Percentiles rank a stretch among this genome's conserved stretches.
These are phyloP conservation scores for Barbarea vulgaris DNA, from an alignment of 345 rosid genomes.

Conservation along the genomic window DNA sequence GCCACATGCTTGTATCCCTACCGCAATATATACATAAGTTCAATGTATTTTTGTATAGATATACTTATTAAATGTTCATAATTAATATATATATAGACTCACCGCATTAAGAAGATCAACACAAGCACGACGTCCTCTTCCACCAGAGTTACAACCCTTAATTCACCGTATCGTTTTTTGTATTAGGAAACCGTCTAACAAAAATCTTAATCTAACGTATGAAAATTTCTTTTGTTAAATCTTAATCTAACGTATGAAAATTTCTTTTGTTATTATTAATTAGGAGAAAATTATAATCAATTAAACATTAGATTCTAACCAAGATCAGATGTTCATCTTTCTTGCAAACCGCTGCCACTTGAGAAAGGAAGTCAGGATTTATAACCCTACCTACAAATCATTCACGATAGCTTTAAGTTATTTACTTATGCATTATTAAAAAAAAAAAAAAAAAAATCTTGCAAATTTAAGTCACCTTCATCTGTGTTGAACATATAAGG, in stretches of 20 bases:
- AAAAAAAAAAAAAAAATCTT: not conserved
- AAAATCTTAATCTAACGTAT: not conserved
- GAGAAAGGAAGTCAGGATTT: constrained; percentile 51
- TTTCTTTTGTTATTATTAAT: not conserved
- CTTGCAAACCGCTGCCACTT: constrained; percentile 41
- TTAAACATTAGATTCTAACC: constrained; percentile 32
- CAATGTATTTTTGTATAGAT: not conserved
- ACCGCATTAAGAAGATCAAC: constrained; percentile 50
- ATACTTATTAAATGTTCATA: not conserved
- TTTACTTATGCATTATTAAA: not conserved
- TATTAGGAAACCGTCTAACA: not conserved
- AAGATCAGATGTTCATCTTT: constrained; percentile 52
- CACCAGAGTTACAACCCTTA: constrained; percentile 48
- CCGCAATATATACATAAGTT: not conserved
- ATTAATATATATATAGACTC: constrained; percentile 7
- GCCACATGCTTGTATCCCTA: constrained; percentile 48
- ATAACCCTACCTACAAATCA: constrained; percentile 38
- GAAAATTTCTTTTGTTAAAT: not conserved
- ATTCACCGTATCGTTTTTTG: not conserved
- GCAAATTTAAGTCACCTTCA: constrained; percentile 42
- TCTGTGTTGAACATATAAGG: constrained; percentile 56
- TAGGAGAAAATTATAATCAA: not conserved
- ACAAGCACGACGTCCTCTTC: constrained; percentile 44
- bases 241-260: not conserved
- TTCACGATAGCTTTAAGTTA: not conserved